A percentile compares a stretch with the other conserved stretches of the same genome.
Evolutionary conservation across 2,329 filamentous ascomycete genomes (phyloP).

Genomic region (Lachnellula hyalina): DNA sequence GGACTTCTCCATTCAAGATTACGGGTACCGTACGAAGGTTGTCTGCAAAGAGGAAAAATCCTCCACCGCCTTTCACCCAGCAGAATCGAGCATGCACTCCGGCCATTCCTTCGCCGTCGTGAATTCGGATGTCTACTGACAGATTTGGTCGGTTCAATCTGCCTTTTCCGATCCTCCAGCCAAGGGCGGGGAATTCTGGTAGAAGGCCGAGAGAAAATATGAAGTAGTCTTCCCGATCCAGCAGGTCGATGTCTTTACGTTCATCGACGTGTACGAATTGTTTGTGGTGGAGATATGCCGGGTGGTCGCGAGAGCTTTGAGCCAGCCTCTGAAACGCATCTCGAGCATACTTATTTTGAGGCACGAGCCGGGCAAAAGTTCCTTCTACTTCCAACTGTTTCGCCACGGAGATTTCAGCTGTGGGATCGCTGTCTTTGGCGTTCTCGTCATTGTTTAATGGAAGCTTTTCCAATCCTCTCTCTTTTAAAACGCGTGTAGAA

Average conservation of each 20-base stretch:
- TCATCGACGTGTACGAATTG: conserved; percentile 12
- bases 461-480: conserved; percentile 3
- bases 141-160: conserved; percentile 11
- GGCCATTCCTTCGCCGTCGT: conserved; percentile 15
- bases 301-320: neutral
- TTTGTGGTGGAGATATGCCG: conserved; percentile 4
- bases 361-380: conserved; percentile 13
- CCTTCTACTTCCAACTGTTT: conserved; percentile 10
- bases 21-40: conserved; percentile 10
- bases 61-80: conserved; percentile 20
- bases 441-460: neutral
- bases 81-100: conserved; percentile 16
- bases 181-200: conserved; percentile 12
- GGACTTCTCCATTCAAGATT: conserved; percentile 18
- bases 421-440: neutral
- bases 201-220: conserved; percentile 11
- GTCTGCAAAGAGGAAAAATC: conserved; percentile 20
- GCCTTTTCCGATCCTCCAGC: conserved; percentile 20
- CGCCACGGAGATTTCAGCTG: neutral
- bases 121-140: conserved; percentile 17
- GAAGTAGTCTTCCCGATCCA: conserved; percentile 9
- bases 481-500: conserved; percentile 9
- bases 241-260: neutral
- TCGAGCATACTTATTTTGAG: conserved; percentile 10
- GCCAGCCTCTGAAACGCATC: conserved; percentile 10